A percentile compares a stretch with the other conserved stretches of the same genome.
phyloP scores from a whole-genome alignment of 495 filamentous ascomycete species.

The Extremus antarcticus region DNA sequence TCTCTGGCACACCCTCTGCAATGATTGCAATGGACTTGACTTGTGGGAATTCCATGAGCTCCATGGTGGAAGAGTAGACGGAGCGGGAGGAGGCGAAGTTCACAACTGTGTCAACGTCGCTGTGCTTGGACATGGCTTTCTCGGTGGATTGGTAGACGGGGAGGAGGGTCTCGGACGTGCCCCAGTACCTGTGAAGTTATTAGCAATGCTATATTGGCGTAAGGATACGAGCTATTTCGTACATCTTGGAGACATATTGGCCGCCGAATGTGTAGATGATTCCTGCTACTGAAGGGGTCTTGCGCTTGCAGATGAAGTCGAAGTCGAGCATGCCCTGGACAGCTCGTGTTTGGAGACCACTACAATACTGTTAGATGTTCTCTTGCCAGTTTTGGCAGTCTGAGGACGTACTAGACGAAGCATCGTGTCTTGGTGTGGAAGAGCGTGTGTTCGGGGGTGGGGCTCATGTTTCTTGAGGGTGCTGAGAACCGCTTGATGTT shows the following conservation, averaged over 20 bases:
- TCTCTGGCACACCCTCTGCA: conserved; percentile 96
- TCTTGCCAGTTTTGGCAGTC: background rate
- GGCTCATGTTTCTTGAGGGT: conserved; percentile 84
- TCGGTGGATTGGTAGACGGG: conserved; percentile 92
- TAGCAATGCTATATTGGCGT: too few relatives aligned
- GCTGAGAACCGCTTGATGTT: conserved; percentile 95
- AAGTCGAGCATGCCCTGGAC: conserved; percentile 99
- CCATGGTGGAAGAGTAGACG: conserved; percentile 96
- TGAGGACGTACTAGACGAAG: conserved; percentile 78
- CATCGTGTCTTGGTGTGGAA: conserved; percentile 99
- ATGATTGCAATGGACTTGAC: conserved; percentile 98
- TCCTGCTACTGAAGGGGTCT: conserved; percentile 89
- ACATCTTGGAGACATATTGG: conserved; percentile 99
- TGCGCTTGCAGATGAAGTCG: conserved; percentile 99
- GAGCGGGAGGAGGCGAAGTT: conserved; percentile 98
- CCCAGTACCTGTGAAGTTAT: conserved; percentile 64
- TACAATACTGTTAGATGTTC: conserved; percentile 26
- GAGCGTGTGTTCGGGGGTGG: conserved; percentile 68
- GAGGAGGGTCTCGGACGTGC: conserved; percentile 95
- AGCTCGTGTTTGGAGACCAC: conserved; percentile 90
- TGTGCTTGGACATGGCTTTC: conserved; percentile 95
- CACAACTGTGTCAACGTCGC: conserved; percentile 92
- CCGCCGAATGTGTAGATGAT: conserved; percentile 99
- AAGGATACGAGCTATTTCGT: too few relatives aligned
- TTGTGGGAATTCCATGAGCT: conserved; percentile 94